Base-by-base conservation (phyloP, 768 basidiomycete genomes). In the Coprinopsis cinerea region DNA sequence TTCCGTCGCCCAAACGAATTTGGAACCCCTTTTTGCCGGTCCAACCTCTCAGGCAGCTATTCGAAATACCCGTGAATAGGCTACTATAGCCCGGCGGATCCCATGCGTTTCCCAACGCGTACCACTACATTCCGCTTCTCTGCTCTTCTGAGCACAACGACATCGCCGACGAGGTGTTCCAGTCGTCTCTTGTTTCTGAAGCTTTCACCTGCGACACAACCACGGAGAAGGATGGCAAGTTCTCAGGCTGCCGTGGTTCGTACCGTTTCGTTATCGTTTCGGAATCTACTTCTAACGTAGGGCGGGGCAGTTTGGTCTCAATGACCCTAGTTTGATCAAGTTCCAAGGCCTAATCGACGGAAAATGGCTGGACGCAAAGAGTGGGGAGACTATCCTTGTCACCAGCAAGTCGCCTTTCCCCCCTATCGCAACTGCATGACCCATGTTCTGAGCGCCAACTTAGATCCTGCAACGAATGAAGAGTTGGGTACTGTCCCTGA, bases 401-500 rank as follows among this genome's bases (percentile, higher is more conserved):
- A 80, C 72, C 40, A 92, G 93, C 94, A 62, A 52, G 85, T 71
- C 9, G 47, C 13, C 6, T 4, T 41, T n/a, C n/a, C 13, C 41
- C 20, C 4, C 3, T 32, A n/a, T 1, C 30, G 11, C 37, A 39
- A 10, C 14, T 20, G 11, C 1, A 14, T 15, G 23, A 3, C 17
- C 25, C 32, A 15, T 47, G 30, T 1, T 10, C 17, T 36, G 11
- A n/a, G n/a, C n/a, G n/a, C n/a, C n/a, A n/a, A n/a, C n/a, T n/a
- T 51, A 95, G 94, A 97, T 71, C 95, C 95, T 25, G 90, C 92
- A 4, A 95, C 85, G 3, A 78, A 78, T 35, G 80, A 93, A 55
- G 79, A 80, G 51, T 78, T 97, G 39, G 95, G 93, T 13, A 83
- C 79, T 0, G 75, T 94, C 23, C 90, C 93, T 2, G 95, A 98